Base-by-base conservation (phyloP, 345 rosid species). In the Citrus unshiu region DNA sequence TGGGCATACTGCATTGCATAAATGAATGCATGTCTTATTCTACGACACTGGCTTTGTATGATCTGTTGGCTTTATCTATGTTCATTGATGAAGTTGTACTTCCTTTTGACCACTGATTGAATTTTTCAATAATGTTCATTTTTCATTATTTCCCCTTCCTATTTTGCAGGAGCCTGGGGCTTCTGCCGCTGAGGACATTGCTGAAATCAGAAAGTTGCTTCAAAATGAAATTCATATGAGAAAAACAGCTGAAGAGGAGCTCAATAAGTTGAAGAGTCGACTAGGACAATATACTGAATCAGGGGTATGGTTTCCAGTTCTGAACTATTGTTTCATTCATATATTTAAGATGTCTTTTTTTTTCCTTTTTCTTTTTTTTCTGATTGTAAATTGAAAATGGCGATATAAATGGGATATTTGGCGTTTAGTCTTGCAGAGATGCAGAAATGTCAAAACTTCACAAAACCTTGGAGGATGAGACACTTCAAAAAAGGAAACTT, bases 211-310 rank as follows among this genome's bases (percentile, higher is more conserved):
- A 84, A 90, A 81, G 51, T 76, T 85, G 81, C 93, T 92, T 66
- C 89, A 92, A 70, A 87, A 88, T 79, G 99, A 97, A 85, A 84
- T 83, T 78, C 82, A 80, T 68, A 81, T 87, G 82, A 90, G 93
- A 85, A 91, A 90, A 89, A 87, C 90, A 86, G 94, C 92, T 79
- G 97, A 94, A 89, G 94, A 89, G 75, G 97, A 96, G 86, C 86
- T 91, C 57, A 78, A 82, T 79, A 91, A 81, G 83, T 89, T 96
- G 67, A 90, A 85, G 79, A 89, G 83, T 82, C 94, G 89, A 88
- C 83, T 90, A 49, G 89, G 84, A 57, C 85, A 83, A 74, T 87
- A 77, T 75, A 80, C 81, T 80, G 85, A 80, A 80, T 86, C 88
- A 67, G 95, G 89, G 95, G 99, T 94, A 85, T 81, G 82, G 68